Evolutionary conservation across 495 filamentous ascomycete species (phyloP), one percentile per base, ranked within the genome.

Genomic region (Aspergillus leporis): DNA sequence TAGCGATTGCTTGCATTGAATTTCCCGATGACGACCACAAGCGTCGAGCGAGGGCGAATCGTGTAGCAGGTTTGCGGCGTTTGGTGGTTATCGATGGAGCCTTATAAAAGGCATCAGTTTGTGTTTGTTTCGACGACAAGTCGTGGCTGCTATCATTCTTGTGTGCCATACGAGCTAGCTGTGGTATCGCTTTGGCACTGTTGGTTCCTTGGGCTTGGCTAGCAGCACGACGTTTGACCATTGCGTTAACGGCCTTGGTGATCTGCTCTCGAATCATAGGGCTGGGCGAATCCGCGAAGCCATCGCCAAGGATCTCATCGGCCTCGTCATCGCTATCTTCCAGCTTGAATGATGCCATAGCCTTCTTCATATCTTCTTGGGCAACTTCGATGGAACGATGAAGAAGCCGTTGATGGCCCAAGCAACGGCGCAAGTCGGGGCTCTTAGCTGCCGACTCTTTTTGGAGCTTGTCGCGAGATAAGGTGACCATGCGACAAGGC

Each of bases 351-450:
- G 51, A 51, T 5, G 55, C 50, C 38, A 70, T 51, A 4, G 59
- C 52, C 9, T 52, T 55, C 51, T 51, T 50, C 45, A 66, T 58
- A 22, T 63, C 67, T 3, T 53, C 45, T 21, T 70, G 60, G 0
- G 64, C 62, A 16, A 61, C 51, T 19, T 65, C 23, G 25, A 66
- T 55, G 1, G 67, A 70, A 5, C 58, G 61, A 9, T 53, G 55
- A 16, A 68, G 59, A 18, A 70, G 49, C 0, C 58, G 45, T 21
- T 65, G 61, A 53, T 70, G 68, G 48, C 59, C 65, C 0, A 70
- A 34, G 22, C 68, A 70, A 13, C 65, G 65, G 12, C 68, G 68
- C 9, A 70, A 59, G 40, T 70, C 61, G 13, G 68, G 68, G 23
- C 61, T 62, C 18, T 53, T 47, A 1, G 60, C 49, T 10, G 62